Evolutionary conservation across 306 rosid genomes (phyloP).

Genomic region (Castanea sativa): DNA sequence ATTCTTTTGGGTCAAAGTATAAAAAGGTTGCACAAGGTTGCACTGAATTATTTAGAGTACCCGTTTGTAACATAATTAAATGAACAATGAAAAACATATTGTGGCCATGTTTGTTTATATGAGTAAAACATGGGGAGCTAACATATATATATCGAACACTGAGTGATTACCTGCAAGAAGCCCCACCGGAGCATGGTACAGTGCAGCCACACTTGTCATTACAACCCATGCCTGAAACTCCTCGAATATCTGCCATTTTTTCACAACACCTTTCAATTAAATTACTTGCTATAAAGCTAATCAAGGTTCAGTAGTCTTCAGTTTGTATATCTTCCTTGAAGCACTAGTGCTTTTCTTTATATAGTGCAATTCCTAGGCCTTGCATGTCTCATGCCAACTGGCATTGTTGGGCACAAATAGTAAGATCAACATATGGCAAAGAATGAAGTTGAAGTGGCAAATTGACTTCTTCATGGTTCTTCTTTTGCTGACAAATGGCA

Average conservation of each 20-base stretch:
- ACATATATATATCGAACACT: neutral
- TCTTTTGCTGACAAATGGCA: too few species aligned
- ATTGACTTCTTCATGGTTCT: too few species aligned
- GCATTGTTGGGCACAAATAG: too few species aligned
- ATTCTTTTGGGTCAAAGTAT: too few species aligned
- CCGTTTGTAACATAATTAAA: too few species aligned
- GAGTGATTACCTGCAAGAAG: constrained; percentile 1
- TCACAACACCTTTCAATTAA: neutral
- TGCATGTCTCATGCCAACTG: too few species aligned
- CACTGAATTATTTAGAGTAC: too few species aligned
- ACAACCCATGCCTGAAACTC: constrained; percentile 1
- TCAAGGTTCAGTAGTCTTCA: neutral
- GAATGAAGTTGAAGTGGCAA: too few species aligned
- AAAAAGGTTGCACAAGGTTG: too few species aligned
- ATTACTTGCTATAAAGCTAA: neutral
- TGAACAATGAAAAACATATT: too few species aligned
- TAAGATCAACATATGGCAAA: too few species aligned
- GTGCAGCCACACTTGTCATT: constrained; percentile 29
- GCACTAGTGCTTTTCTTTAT: neutral
- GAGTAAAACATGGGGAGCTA: neutral
- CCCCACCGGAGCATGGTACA: constrained; percentile 25
- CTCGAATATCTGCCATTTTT: constrained; percentile 6
- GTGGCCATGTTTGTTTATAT: neutral
- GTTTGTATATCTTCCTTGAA: neutral
- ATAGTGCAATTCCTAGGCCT: too few species aligned